A percentile compares a stretch with the other conserved stretches of the same genome.
Conservation (phyloP, 1,139 yeast genomes). For the Hanseniaspora uvarum region DNA sequence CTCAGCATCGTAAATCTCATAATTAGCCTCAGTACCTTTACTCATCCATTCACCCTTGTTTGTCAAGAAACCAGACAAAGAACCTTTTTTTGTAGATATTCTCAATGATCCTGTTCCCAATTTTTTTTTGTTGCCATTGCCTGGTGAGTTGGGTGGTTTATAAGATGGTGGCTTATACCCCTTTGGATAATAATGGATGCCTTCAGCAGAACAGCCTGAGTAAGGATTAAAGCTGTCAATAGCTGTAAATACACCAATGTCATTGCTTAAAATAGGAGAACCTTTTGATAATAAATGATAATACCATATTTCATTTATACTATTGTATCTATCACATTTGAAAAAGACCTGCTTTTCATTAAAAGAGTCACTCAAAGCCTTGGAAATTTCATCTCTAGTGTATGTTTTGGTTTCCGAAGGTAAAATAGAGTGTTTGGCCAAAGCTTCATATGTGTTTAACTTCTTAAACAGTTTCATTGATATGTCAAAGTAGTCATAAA, state of each 20-base stretch:
- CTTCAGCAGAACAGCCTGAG: constrained; percentile 58
- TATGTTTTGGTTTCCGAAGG: constrained; percentile 58
- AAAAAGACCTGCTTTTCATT: constrained; percentile 54
- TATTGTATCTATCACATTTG: constrained; percentile 57
- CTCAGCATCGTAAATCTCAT: constrained; percentile 42
- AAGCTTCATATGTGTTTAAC: constrained; percentile 63
- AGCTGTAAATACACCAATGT: constrained; percentile 40
- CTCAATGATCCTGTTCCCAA: constrained; percentile 40
- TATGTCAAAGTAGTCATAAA: constrained; percentile 65
- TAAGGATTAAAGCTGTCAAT: constrained; percentile 45
- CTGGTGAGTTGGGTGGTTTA: constrained; percentile 19
- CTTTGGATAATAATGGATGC: constrained; percentile 72
- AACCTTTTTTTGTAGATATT: constrained; percentile 37
- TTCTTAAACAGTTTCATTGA: constrained; percentile 54
- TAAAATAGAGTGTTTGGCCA: constrained; percentile 54
- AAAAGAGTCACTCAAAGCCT: constrained; percentile 51
- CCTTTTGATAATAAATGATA: constrained; percentile 65
- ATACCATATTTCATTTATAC: constrained; percentile 83
- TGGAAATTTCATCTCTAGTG: constrained; percentile 51
- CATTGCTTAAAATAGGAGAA: constrained; percentile 48
- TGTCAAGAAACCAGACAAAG: constrained; percentile 59
- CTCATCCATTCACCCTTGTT: constrained; percentile 77
- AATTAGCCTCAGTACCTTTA: constrained; percentile 80
- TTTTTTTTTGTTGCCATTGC: constrained; percentile 23
- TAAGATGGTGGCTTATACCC: constrained; percentile 33